Evolutionary conservation across 2,329 filamentous ascomycete genomes (phyloP), one percentile per base, ranked within the genome.

Genomic region (Colletotrichum tanaceti): DNA sequence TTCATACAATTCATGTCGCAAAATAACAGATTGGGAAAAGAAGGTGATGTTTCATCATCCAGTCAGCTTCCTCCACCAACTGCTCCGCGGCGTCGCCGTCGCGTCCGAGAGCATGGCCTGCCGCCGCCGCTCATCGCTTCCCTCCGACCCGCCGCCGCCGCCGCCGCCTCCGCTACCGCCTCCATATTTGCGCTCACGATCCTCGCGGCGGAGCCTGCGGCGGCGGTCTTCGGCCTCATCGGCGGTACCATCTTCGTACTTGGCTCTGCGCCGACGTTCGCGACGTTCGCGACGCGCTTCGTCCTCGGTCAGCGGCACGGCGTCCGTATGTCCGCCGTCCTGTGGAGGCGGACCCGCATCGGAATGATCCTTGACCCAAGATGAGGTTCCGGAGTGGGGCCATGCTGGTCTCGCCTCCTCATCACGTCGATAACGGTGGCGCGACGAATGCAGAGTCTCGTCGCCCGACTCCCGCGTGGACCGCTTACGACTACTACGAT

Each of bases 311-410:
- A 77, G 76, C 3, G 76, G 78, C 18, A 76, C 77, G 1, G 77
- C 79, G 14, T 80, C 79, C n/a, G 74, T 77, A 22, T 73, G 72
- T 22, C 75, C 75, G 18, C 77, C 79, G 52, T 73, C 72, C 0
- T 83, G 82, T 1, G 86, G 87, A 2, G 88, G 87, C 3, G 87
- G 87, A 1, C 86, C 86, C 3, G 87, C 87, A 72, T 89, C 88
- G 2, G 85, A 87, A 72, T 89, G 85, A 14, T 90, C 87, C 76
- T 89, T 89, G 5, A 90, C 88, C 89, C 89, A 90, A 0, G 87
- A 90, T 10, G 86, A 87, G 0, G 88, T 90, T 32, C 88, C 88
- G 7, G 86, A 89, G 74, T 89, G 86, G 20, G 88, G 88, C 88
- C 88, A 90, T 11, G 80, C 80, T 10, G 82, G 71, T 58, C 74